A percentile compares a stretch with the other conserved stretches of the same genome.
phyloP scores from a whole-genome alignment of 768 basidiomycete genomes.

The Podaxis sp. region DNA sequence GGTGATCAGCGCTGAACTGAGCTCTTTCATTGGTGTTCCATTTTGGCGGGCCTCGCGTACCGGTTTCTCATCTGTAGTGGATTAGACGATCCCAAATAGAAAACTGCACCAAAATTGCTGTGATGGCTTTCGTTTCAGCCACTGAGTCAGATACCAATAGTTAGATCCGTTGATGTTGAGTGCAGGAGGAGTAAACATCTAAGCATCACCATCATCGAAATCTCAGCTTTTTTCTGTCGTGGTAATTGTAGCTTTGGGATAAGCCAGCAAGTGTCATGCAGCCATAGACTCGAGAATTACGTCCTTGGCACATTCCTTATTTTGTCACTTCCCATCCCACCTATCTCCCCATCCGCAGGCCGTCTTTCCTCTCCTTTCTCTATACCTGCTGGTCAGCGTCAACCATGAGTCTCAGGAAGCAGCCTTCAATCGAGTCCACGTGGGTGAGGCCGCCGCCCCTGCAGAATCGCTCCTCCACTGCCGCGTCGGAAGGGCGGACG shows the following conservation, averaged over 20 bases:
- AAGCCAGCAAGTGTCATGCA: conserved; percentile 5
- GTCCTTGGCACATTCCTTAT: neutral
- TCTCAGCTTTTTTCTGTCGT: neutral
- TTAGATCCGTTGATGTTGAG: conserved; percentile 11
- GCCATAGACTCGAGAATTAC: conserved; percentile 1
- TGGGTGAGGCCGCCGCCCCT: neutral
- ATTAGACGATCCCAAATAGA: neutral
- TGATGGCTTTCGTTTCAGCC: conserved; percentile 9
- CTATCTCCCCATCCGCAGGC: conserved; percentile 9
- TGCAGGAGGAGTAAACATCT: neutral
- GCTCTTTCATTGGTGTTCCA: conserved; percentile 4
- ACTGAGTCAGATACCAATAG: conserved; percentile 6
- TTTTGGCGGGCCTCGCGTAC: neutral
- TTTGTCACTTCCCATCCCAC: conserved; percentile 14
- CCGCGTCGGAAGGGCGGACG: neutral
- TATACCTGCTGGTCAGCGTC: conserved; percentile 11
- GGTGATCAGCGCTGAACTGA: conserved; percentile 11
- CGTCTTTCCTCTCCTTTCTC: neutral
- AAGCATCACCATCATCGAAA: conserved; percentile 6
- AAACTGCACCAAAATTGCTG: neutral
- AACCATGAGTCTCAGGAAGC: conserved; percentile 8
- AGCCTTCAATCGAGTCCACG: conserved; percentile 7
- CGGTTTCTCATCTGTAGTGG: conserved; percentile 5
- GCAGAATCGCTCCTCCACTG: neutral
- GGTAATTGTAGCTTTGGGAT: neutral